These are phyloP conservation scores for Artemisia argyi DNA, from an alignment of 129 eudicot species.

Conservation along the genomic window DNA sequence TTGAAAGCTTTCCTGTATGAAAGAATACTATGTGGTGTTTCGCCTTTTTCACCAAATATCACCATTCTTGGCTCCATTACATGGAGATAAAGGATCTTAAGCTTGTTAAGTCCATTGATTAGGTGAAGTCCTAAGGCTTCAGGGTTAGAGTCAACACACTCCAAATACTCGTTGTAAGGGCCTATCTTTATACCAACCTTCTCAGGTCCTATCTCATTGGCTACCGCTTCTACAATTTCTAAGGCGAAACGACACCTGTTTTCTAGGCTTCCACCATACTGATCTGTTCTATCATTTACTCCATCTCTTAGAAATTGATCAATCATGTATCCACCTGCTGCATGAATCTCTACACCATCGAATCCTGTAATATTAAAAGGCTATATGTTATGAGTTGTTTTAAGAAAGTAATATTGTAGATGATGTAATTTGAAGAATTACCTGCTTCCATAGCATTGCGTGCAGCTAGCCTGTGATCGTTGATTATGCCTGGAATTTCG, in stretches of 20 bases:
- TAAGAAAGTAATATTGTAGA: background rate
- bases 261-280: constrained; percentile 53
- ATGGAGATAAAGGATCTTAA: constrained; percentile 27
- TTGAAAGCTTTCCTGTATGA: constrained; percentile 36
- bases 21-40: constrained; percentile 19
- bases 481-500: constrained; percentile 44
- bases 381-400: background rate
- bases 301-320: constrained; percentile 57
- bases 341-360: constrained; percentile 60
- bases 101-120: constrained; percentile 42
- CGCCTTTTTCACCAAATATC: too few species aligned
- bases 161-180: constrained; percentile 39
- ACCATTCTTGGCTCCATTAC: constrained; percentile 36
- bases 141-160: constrained; percentile 47
- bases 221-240: constrained; percentile 45
- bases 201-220: constrained; percentile 44
- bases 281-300: constrained; percentile 48
- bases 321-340: constrained; percentile 56
- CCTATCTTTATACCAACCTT: constrained; percentile 52
- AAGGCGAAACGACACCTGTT: constrained; percentile 50
- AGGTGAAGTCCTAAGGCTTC: constrained; percentile 51
- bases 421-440: background rate
- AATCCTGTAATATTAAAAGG: constrained; percentile 37
- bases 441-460: constrained; percentile 68
- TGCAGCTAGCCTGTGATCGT: constrained; percentile 59